These are phyloP conservation scores for Lipomyces sp. DNA, from an alignment of 805 yeast species.

Conservation along the genomic window DNA sequence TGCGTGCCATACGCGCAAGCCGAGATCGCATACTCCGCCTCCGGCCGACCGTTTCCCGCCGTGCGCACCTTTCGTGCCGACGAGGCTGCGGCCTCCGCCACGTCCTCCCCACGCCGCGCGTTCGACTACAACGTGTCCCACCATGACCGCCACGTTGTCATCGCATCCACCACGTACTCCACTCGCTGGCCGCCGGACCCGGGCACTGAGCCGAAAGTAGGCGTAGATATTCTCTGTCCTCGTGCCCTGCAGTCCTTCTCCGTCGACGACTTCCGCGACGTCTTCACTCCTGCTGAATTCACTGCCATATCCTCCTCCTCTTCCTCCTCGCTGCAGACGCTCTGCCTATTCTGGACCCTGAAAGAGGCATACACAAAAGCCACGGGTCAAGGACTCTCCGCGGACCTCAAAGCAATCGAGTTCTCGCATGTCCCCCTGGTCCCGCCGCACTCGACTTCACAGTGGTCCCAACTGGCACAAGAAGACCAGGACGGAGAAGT, in stretches of 20 bases:
- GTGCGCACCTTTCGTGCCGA: neutral
- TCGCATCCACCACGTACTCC: slow-evolving; percentile 15
- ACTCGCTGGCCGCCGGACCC: neutral
- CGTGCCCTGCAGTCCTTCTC: neutral
- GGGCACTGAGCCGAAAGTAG: slow-evolving; percentile 9
- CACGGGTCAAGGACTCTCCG: slow-evolving; percentile 57
- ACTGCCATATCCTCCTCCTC: slow-evolving; percentile 1
- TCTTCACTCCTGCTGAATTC: slow-evolving; percentile 17
- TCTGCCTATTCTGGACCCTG: slow-evolving; percentile 63
- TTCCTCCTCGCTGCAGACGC: neutral
- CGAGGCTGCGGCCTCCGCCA: neutral
- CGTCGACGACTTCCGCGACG: slow-evolving; percentile 21
- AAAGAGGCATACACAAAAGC: slow-evolving; percentile 74
- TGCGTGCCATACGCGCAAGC: slow-evolving; percentile 6
- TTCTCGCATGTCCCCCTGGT: slow-evolving; percentile 31
- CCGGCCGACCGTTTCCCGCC: slow-evolving; percentile 16
- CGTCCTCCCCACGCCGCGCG: neutral
- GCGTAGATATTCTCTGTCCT: slow-evolving; percentile 20
- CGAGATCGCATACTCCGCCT: slow-evolving; percentile 1
- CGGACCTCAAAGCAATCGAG: slow-evolving; percentile 36
- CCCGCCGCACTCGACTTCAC: neutral
- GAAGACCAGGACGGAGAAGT: too few species aligned
- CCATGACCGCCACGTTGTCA: slow-evolving; percentile 20
- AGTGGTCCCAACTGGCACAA: too few species aligned
- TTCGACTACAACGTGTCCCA: slow-evolving; percentile 27